Evolutionary conservation across 495 filamentous ascomycete species (phyloP).

Genomic region (Gamarada debralockiae): DNA sequence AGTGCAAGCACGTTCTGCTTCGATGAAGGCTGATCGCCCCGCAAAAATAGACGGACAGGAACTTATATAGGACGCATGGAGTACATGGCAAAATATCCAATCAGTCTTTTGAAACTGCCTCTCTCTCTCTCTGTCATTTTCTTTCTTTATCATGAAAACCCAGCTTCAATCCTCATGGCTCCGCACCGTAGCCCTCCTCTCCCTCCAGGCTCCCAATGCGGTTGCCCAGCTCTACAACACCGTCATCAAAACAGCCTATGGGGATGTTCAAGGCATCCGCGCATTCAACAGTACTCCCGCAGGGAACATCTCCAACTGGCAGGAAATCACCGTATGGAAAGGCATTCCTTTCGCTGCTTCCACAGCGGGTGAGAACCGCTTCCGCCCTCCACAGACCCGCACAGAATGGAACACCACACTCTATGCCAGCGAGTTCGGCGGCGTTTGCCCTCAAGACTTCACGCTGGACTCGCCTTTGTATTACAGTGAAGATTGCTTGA

Average conservation of each 20-base stretch:
- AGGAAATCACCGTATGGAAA: constrained; percentile 11
- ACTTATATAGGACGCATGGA: no score
- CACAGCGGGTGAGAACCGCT: constrained; percentile 11
- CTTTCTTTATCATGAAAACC: no score
- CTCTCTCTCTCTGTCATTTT: no score
- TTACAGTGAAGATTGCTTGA: constrained; percentile 64
- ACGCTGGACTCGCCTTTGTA: not conserved
- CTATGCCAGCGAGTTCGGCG: constrained; percentile 1
- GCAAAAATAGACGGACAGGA: no score
- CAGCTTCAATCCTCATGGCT: no score
- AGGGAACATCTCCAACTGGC: constrained; percentile 8
- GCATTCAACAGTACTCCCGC: constrained; percentile 8
- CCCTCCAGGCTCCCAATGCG: no score
- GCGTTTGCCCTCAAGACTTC: constrained; percentile 2
- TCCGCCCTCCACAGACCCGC: not conserved
- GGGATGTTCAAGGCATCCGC: constrained; percentile 3
- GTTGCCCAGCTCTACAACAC: constrained; percentile 1
- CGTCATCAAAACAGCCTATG: constrained; percentile 7
- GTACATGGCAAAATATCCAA: no score
- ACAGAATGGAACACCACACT: constrained; percentile 9
- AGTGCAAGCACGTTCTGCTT: no score
- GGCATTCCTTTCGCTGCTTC: not conserved
- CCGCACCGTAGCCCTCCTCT: no score
- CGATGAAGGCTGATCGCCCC: no score
- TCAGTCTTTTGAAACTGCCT: no score